Conservation (phyloP, 2,329 filamentous ascomycete genomes). For the Shiraia sp. region DNA sequence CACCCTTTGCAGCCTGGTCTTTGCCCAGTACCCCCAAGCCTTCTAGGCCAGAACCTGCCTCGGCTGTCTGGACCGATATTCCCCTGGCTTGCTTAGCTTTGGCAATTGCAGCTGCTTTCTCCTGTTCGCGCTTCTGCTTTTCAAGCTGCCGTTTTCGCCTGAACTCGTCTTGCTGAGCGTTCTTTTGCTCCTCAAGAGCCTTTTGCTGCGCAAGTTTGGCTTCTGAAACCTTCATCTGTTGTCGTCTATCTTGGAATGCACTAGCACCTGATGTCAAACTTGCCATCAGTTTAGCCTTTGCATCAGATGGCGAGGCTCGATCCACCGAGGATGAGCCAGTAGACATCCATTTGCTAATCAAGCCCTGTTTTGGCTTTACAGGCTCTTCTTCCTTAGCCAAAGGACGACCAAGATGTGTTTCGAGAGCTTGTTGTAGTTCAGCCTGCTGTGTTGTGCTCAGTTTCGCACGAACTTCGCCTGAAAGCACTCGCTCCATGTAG, state of each 20-base stretch:
- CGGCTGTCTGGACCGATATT: constrained; percentile 60
- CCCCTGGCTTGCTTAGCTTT: constrained; percentile 63
- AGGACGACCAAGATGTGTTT: constrained; percentile 52
- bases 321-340: constrained; percentile 24
- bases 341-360: constrained; percentile 46
- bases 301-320: constrained; percentile 18
- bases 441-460: constrained; percentile 81
- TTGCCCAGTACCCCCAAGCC: constrained; percentile 76
- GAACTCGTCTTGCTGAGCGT: constrained; percentile 55
- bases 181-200: constrained; percentile 30
- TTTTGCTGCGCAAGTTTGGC: constrained; percentile 30
- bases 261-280: constrained; percentile 31
- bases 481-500: constrained; percentile 69
- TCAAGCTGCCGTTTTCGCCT: constrained; percentile 75
- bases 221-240: constrained; percentile 25
- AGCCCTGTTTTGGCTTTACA: constrained; percentile 46
- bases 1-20: constrained; percentile 73
- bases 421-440: constrained; percentile 69
- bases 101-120: constrained; percentile 73
- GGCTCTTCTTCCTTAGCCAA: constrained; percentile 39
- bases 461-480: constrained; percentile 72
- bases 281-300: constrained; percentile 35
- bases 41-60: constrained; percentile 77
- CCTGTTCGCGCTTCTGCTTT: constrained; percentile 72
- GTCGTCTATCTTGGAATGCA: constrained; percentile 34